A percentile compares a stretch with the other conserved stretches of the same genome.
Evolutionary conservation across 441 rosid genomes (phyloP).

Genomic region (Corymbia calophylla): DNA sequence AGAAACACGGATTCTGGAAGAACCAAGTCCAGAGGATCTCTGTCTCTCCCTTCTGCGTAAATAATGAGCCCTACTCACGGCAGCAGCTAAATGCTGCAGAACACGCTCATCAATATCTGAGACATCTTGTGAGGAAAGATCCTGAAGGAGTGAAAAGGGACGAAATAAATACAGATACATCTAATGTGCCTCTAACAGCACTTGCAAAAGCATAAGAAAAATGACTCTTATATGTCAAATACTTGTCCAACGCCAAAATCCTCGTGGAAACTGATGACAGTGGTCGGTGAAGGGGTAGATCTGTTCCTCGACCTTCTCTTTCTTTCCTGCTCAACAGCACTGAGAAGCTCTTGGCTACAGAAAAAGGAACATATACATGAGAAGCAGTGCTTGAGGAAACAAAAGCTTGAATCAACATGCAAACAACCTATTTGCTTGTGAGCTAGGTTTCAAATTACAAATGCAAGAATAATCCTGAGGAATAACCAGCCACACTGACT

Average conservation of each 20-base stretch:
- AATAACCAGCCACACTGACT: not conserved
- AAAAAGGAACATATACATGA: not conserved
- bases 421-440: not conserved
- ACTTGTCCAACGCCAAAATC: slow-evolving; percentile 41
- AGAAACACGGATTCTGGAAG: slow-evolving; percentile 16
- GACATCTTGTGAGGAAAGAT: slow-evolving; percentile 37
- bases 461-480: not conserved
- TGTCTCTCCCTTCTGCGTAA: slow-evolving; percentile 48
- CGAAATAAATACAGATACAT: not conserved
- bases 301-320: slow-evolving; percentile 31
- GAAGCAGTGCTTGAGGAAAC: not conserved
- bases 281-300: slow-evolving; percentile 21
- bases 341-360: slow-evolving; percentile 78
- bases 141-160: slow-evolving; percentile 22
- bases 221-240: not conserved
- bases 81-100: slow-evolving; percentile 61
- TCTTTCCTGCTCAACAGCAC: slow-evolving; percentile 62
- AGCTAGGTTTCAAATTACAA: not conserved
- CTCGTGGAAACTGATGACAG: slow-evolving; percentile 19
- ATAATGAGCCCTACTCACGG: slow-evolving; percentile 41
- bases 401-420: not conserved
- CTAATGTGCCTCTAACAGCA: not conserved
- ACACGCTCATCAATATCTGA: slow-evolving; percentile 59
- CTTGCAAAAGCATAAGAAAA: not conserved
- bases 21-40: slow-evolving; percentile 30